Evolutionary conservation across 2,329 filamentous ascomycete species (phyloP).

Genomic region (Diaporthe australafricana): DNA sequence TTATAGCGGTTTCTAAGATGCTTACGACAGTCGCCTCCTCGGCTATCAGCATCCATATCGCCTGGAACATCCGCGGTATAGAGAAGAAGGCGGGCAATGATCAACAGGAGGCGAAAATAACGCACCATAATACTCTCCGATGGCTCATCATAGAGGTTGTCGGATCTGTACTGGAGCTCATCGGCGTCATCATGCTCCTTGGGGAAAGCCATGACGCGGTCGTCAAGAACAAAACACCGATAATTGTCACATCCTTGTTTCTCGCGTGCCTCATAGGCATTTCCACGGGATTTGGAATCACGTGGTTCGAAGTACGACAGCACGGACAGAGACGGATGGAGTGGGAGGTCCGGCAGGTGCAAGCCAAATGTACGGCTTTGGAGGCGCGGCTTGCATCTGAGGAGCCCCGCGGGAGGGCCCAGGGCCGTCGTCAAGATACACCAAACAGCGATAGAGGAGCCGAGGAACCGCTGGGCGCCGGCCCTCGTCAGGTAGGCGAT

Average conservation of each 20-base stretch:
- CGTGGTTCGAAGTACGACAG: not conserved
- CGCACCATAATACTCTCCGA: not conserved
- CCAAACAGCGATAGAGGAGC: not conserved
- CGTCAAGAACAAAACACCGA: not conserved
- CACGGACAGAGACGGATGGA: not conserved
- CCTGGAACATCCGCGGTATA: constrained; percentile 8
- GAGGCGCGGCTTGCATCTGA: not conserved
- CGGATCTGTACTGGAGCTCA: not conserved
- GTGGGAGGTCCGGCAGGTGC: not conserved
- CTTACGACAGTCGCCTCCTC: not conserved
- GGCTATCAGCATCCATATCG: not conserved
- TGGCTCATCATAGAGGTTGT: not conserved
- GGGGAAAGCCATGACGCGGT: not conserved
- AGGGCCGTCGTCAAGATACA: not conserved
- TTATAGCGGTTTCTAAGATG: not conserved
- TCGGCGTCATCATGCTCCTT: not conserved
- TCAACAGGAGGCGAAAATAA: not conserved
- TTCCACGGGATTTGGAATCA: not conserved
- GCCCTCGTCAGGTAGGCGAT: not conserved
- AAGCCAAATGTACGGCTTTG: not conserved
- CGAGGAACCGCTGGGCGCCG: too few relatives aligned
- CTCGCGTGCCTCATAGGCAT: not conserved
- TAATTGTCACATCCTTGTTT: not conserved
- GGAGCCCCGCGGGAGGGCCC: not conserved
- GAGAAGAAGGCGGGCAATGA: not conserved